These are phyloP conservation scores for Tolypocladium paradoxum DNA, from an alignment of 2,329 filamentous ascomycete genomes.

Conservation along the genomic window DNA sequence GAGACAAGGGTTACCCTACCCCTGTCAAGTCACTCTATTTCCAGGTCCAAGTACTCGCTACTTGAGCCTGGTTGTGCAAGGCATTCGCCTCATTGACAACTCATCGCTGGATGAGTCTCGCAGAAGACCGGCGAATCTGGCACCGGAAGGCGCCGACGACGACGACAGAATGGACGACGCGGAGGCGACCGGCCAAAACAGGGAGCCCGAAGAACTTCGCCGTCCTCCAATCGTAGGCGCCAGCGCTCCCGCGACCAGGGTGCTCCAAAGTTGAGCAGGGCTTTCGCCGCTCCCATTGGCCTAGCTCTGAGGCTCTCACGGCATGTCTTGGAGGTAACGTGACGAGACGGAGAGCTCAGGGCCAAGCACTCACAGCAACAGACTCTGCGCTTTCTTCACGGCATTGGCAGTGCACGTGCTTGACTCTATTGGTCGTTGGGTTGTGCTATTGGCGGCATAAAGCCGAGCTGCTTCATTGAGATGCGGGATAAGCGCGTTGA, in stretches of 20 bases:
- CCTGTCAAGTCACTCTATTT: conserved; percentile 18
- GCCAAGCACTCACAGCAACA: background rate
- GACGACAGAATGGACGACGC: no score
- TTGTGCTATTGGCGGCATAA: background rate
- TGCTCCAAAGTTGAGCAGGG: background rate
- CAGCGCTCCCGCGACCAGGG: background rate
- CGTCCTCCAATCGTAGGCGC: background rate
- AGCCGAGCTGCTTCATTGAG: background rate
- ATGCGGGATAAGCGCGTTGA: background rate
- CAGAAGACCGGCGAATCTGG: background rate
- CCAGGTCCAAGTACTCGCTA: conserved; percentile 17
- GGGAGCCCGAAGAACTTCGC: background rate
- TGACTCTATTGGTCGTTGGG: background rate
- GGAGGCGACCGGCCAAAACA: background rate
- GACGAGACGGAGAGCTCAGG: background rate
- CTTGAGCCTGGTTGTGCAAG: conserved; percentile 4
- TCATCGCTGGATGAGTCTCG: background rate
- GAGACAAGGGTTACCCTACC: background rate
- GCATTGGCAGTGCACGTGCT: background rate
- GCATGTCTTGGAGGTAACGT: background rate
- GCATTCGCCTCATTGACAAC: background rate
- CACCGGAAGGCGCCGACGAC: background rate
- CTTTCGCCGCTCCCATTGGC: background rate
- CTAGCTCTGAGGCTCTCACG: background rate
- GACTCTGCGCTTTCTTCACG: no score